Conservation (phyloP, 106 monocot species). For the Dendrobium officinale region DNA sequence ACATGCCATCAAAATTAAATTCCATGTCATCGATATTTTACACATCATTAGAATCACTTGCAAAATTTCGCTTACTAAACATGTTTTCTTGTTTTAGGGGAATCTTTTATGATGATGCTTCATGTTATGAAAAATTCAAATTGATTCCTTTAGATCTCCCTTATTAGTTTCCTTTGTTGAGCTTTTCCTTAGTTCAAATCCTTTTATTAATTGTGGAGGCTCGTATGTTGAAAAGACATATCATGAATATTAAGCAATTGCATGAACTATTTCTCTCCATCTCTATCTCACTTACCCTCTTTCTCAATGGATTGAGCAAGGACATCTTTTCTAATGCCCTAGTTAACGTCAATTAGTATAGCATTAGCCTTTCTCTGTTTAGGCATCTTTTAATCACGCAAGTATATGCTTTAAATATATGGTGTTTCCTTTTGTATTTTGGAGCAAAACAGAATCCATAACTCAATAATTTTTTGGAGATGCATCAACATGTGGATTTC, state of each 20-base stretch:
- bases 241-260: not conserved
- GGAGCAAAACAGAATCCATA: not conserved
- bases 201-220: not conserved
- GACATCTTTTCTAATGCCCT: not conserved
- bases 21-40: not conserved
- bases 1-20: no score
- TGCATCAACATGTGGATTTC: not conserved
- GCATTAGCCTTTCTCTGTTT: not conserved
- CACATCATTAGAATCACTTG: not conserved
- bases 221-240: not conserved
- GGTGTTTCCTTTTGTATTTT: not conserved
- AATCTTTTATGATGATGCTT: not conserved
- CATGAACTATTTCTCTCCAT: not conserved
- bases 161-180: not conserved
- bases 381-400: not conserved
- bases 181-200: not conserved
- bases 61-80: not conserved
- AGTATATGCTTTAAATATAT: not conserved
- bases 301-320: not conserved
- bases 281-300: not conserved
- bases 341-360: not conserved
- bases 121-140: not conserved
- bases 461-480: not conserved
- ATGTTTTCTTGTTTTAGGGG: not conserved
- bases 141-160: not conserved